Conservation (phyloP, 768 basidiomycete species). For the Lanmaoa pseudosensibilis region DNA sequence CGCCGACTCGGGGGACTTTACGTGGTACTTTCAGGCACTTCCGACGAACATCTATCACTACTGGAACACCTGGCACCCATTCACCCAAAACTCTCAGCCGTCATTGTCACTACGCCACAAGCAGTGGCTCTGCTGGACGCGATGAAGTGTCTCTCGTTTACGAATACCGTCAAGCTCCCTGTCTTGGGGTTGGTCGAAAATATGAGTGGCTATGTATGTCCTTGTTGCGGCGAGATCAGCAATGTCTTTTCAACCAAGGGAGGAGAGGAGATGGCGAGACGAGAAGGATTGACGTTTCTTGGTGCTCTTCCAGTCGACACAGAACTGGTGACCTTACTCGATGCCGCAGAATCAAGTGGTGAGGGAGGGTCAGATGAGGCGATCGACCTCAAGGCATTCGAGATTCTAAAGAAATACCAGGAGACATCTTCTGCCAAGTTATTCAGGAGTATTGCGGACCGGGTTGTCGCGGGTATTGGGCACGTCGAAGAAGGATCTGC, state of each 20-base stretch:
- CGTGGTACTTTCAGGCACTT: slow-evolving; percentile 67
- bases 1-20: slow-evolving; percentile 7
- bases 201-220: slow-evolving; percentile 98
- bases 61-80: slow-evolving; percentile 90
- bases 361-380: slow-evolving; percentile 20
- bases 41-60: slow-evolving; percentile 96
- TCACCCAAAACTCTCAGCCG: slow-evolving; percentile 71
- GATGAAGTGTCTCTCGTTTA: slow-evolving; percentile 95
- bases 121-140: slow-evolving; percentile 94
- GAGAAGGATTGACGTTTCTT: slow-evolving; percentile 72
- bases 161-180: slow-evolving; percentile 80
- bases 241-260: slow-evolving; percentile 95
- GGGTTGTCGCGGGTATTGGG: slow-evolving; percentile 37
- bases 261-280: slow-evolving; percentile 81
- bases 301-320: slow-evolving; percentile 93
- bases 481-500: slow-evolving; percentile 11
- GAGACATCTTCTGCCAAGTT: slow-evolving; percentile 68
- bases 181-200: slow-evolving; percentile 95
- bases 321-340: slow-evolving; percentile 82
- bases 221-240: slow-evolving; percentile 93
- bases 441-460: slow-evolving; percentile 59
- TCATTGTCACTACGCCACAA: slow-evolving; percentile 97
- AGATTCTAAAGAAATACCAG: slow-evolving; percentile 60
- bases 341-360: slow-evolving; percentile 50
- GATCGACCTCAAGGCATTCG: slow-evolving; percentile 39